A percentile compares a stretch with the other conserved stretches of the same genome.
These are phyloP conservation scores for Pleomassaria siparia DNA, from an alignment of 2,329 filamentous ascomycete species.

Conservation along the genomic window DNA sequence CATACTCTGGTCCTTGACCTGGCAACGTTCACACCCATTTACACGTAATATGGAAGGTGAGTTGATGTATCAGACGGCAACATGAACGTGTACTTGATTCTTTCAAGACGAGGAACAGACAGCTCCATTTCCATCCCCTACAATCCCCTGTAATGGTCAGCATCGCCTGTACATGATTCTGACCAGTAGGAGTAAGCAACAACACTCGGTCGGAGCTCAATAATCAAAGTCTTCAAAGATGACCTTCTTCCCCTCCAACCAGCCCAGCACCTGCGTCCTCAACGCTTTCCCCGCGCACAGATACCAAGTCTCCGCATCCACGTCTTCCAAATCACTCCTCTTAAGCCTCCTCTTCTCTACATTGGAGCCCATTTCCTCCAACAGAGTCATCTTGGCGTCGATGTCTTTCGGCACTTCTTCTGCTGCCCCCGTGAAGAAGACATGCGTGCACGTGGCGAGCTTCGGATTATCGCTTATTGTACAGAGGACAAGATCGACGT, in stretches of 20 bases:
- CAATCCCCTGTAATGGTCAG: too few relatives aligned
- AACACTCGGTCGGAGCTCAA: constrained; percentile 16
- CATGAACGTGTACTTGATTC: too few relatives aligned
- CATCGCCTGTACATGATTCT: too few relatives aligned
- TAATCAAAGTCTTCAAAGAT: constrained; percentile 56
- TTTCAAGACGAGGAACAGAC: too few relatives aligned
- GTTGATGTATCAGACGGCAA: too few relatives aligned
- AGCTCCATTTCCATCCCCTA: too few relatives aligned
- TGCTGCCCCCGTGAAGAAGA: constrained; percentile 68
- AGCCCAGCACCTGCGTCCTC: constrained; percentile 51
- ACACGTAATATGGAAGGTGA: too few relatives aligned
- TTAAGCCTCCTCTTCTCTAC: constrained; percentile 51
- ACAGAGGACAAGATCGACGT: constrained; percentile 65
- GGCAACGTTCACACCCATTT: too few relatives aligned
- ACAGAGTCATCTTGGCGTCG: constrained; percentile 26
- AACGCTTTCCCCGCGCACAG: constrained; percentile 58
- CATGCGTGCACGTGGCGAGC: constrained; percentile 54
- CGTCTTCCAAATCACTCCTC: constrained; percentile 45
- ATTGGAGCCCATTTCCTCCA: constrained; percentile 38
- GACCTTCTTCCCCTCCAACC: constrained; percentile 51
- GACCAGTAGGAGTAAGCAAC: too few relatives aligned
- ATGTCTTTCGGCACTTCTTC: constrained; percentile 14
- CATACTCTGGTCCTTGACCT: too few relatives aligned
- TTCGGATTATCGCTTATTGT: constrained; percentile 55
- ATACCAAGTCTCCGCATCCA: constrained; percentile 55